phyloP scores from a whole-genome alignment of 1,284 basidiomycete genomes.

The Volvariella volvacea region DNA sequence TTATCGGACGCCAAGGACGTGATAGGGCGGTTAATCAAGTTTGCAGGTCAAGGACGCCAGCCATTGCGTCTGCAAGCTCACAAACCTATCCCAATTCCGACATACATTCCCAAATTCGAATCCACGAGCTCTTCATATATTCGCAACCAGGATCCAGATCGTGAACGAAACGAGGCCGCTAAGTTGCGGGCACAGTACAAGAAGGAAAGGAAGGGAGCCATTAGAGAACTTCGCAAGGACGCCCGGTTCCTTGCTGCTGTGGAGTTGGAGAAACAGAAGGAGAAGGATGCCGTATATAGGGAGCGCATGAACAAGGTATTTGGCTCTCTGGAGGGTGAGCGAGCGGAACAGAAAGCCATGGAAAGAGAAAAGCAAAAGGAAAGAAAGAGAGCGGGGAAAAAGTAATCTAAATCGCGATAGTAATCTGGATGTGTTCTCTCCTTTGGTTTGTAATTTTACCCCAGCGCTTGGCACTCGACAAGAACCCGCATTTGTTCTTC shows the following conservation, averaged over 20 bases:
- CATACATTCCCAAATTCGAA: conserved; percentile 94
- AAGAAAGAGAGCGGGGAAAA: conserved; percentile 70
- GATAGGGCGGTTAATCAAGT: conserved; percentile 62
- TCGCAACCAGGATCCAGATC: conserved; percentile 86
- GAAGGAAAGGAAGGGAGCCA: conserved; percentile 95
- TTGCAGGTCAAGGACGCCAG: conserved; percentile 64
- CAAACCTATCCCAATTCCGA: conserved; percentile 93
- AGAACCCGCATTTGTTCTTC: not conserved
- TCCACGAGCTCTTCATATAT: conserved; percentile 75
- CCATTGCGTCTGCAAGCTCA: conserved; percentile 89
- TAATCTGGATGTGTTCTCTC: not conserved
- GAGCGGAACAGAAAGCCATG: conserved; percentile 93
- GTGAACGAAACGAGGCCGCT: conserved; percentile 79
- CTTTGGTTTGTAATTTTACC: no score
- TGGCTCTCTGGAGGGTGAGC: conserved; percentile 80
- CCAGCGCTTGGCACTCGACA: no score
- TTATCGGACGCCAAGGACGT: conserved; percentile 36
- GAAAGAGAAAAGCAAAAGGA: conserved; percentile 76
- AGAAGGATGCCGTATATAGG: conserved; percentile 77
- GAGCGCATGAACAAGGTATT: conserved; percentile 80
- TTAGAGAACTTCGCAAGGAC: conserved; percentile 94
- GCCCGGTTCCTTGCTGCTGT: conserved; percentile 88
- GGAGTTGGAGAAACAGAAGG: conserved; percentile 76
- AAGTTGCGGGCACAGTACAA: conserved; percentile 91
- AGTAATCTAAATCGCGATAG: conserved; percentile 25